These are phyloP conservation scores for Didymosphaeria variabile DNA, from an alignment of 2,329 filamentous ascomycete genomes.

Conservation along the genomic window DNA sequence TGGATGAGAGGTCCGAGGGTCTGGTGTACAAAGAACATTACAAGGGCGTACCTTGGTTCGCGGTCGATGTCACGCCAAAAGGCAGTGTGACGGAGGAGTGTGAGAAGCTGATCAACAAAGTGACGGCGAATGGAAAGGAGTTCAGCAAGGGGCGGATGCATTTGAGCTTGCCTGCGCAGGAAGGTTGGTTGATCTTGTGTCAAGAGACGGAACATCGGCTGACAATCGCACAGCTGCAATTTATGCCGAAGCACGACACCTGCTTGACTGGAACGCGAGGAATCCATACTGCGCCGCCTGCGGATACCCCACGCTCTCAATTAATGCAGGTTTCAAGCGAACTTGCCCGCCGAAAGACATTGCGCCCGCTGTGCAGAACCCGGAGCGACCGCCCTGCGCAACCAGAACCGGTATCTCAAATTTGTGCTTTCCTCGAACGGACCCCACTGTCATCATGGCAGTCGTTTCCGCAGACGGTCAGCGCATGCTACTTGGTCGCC, in stretches of 20 bases:
- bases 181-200: slow-evolving; percentile 61
- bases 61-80: slow-evolving; percentile 83
- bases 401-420: slow-evolving; percentile 90
- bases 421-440: slow-evolving; percentile 88
- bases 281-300: slow-evolving; percentile 94
- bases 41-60: slow-evolving; percentile 84
- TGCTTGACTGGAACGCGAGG: slow-evolving; percentile 93
- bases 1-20: slow-evolving; percentile 72
- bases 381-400: slow-evolving; percentile 74
- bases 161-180: slow-evolving; percentile 67
- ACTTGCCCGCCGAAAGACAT: slow-evolving; percentile 77
- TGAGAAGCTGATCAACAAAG: slow-evolving; percentile 65
- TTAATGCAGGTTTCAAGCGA: slow-evolving; percentile 83
- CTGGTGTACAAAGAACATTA: slow-evolving; percentile 74
- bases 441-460: slow-evolving; percentile 95
- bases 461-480: slow-evolving; percentile 83
- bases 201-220: slow-evolving; percentile 3
- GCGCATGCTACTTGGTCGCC: slow-evolving; percentile 82
- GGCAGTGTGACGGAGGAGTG: slow-evolving; percentile 70
- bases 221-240: slow-evolving; percentile 73
- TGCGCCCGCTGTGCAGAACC: slow-evolving; percentile 55
- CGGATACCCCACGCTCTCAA: slow-evolving; percentile 80
- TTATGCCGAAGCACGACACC: slow-evolving; percentile 85
- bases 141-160: slow-evolving; percentile 74
- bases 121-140: slow-evolving; percentile 68